Base-by-base conservation (phyloP, 306 rosid species). In the Lathyrus aphaca region DNA sequence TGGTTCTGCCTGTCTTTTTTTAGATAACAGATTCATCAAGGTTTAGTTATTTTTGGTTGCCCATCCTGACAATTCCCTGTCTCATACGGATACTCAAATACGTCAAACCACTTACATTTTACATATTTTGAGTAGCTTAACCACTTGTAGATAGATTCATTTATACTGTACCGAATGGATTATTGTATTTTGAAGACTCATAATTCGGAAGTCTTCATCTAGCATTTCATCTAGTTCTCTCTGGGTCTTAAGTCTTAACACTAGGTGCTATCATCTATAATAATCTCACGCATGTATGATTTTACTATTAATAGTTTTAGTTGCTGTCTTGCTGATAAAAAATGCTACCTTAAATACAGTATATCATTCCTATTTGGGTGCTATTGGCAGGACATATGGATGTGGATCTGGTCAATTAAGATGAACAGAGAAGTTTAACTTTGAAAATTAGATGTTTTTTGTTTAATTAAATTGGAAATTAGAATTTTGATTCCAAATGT, bases 301-400 rank as follows among this genome's bases (percentile, higher is more conserved):
- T n/a, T 68, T 16, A 60, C 57, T 50, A 39, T 68, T 53, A 29
- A 59, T 54, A 66, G 37, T 18, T 62, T 62, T 40, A 74, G 71
- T 19, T 32, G 18, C 17, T 10, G 5, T 6, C 29, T 19, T 32
- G 18, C 16, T 14, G 8, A 6, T 39, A 40, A 54, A 62, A 37
- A 27, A 27, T 1, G 17, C 58, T 40, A 25, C 60, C 11, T 56
- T n/a, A 51, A 18, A 66, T 45, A 5, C n/a, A 4, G 27, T 49
- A 38, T 32, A n/a, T 23, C 49, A 11, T 39, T 76, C 54, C 44
- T 50, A 49, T 60, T 58, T 17, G 39, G 16, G 53, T 46, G 54
- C 38, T 68, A 9, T 10, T 46, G 61, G 29, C 59, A 7, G 1
- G 43, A 21, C 15, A 49, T 37, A 29, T 38, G 62, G 17, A 10